phyloP scores from a whole-genome alignment of 352 stramenopile species.

The Globisporangium echinulatum region DNA sequence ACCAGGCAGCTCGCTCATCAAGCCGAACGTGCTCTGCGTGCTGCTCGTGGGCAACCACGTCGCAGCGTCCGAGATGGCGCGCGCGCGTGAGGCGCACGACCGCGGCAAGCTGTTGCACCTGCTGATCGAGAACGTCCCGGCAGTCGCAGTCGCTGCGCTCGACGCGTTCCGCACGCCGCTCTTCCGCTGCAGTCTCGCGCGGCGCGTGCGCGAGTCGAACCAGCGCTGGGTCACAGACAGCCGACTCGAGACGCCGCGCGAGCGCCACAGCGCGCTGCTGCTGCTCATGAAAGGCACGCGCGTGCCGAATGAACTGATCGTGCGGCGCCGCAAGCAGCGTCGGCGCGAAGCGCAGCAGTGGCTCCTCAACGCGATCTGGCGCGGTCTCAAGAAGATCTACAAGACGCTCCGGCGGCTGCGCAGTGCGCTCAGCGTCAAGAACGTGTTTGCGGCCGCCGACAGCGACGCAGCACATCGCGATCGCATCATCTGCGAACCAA shows the following conservation, averaged over 20 bases:
- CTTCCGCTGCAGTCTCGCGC: slow-evolving; percentile 58
- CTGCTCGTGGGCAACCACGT: slow-evolving; percentile 64
- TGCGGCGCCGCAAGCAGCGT: slow-evolving; percentile 12
- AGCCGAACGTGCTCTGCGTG: slow-evolving; percentile 49
- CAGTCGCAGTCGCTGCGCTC: slow-evolving; percentile 55
- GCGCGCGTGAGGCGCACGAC: slow-evolving; percentile 45
- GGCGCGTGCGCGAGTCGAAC: slow-evolving; percentile 45
- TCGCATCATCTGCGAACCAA: slow-evolving; percentile 69
- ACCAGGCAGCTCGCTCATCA: slow-evolving; percentile 50
- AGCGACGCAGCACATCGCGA: slow-evolving; percentile 29
- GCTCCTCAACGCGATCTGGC: slow-evolving; percentile 26
- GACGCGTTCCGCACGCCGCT: slow-evolving; percentile 62
- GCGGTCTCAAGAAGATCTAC: slow-evolving; percentile 41
- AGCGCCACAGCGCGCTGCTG: slow-evolving; percentile 41
- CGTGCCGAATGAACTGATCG: slow-evolving; percentile 10
- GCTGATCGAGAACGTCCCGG: slow-evolving; percentile 61
- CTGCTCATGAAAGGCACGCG: slow-evolving; percentile 44
- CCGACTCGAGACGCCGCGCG: slow-evolving; percentile 29
- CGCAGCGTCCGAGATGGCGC: slow-evolving; percentile 32
- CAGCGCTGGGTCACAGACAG: slow-evolving; percentile 60
- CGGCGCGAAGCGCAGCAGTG: slow-evolving; percentile 18
- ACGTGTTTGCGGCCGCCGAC: slow-evolving; percentile 46
- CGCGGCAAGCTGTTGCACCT: slow-evolving; percentile 68
- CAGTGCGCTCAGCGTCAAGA: slow-evolving; percentile 57
- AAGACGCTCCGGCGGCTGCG: slow-evolving; percentile 35